Evolutionary conservation across 345 rosid genomes (phyloP).

Genomic region (Dovyalis caffra): DNA sequence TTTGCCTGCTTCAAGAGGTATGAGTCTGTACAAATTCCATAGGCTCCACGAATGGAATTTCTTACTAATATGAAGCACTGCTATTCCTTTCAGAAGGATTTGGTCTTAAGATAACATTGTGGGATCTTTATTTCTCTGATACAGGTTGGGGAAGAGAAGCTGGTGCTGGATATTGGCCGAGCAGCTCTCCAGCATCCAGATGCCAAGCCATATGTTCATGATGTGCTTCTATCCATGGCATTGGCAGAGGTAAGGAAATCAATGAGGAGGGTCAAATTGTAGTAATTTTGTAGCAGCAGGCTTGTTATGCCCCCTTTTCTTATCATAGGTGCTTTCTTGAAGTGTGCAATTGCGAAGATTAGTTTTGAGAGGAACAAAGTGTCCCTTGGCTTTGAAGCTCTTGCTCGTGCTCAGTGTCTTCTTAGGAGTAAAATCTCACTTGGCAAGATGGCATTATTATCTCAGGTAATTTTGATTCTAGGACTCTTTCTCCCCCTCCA

Average conservation of each 20-base stretch:
- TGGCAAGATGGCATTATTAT: conserved; percentile 64
- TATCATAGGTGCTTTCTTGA: conserved; percentile 71
- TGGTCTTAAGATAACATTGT: conserved; percentile 15
- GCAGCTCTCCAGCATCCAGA: conserved; percentile 75
- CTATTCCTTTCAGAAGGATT: not conserved
- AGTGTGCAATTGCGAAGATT: conserved; percentile 92
- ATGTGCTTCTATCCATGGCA: conserved; percentile 86
- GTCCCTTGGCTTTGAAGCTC: conserved; percentile 95
- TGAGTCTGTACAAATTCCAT: not conserved
- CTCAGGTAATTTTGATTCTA: conserved; percentile 52
- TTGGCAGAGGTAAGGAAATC: conserved; percentile 82
- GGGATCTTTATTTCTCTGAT: conserved; percentile 20
- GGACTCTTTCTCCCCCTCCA: not conserved
- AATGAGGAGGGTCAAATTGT: conserved; percentile 29
- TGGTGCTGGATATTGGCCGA: conserved; percentile 74
- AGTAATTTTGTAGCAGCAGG: conserved; percentile 31
- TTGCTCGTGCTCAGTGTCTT: conserved; percentile 88
- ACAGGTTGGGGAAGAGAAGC: conserved; percentile 86
- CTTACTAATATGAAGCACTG: too few species aligned
- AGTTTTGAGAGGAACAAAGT: conserved; percentile 83
- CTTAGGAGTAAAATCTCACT: conserved; percentile 83
- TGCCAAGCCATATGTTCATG: conserved; percentile 79
- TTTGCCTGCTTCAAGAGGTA: conserved; percentile 97
- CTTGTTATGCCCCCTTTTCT: conserved; percentile 60
- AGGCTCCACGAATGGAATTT: too few species aligned